Percentiles rank a stretch among this genome's conserved stretches.
Evolutionary conservation across 2,329 filamentous ascomycete genomes (phyloP).

Genomic region (Colletotrichum gigasporum): DNA sequence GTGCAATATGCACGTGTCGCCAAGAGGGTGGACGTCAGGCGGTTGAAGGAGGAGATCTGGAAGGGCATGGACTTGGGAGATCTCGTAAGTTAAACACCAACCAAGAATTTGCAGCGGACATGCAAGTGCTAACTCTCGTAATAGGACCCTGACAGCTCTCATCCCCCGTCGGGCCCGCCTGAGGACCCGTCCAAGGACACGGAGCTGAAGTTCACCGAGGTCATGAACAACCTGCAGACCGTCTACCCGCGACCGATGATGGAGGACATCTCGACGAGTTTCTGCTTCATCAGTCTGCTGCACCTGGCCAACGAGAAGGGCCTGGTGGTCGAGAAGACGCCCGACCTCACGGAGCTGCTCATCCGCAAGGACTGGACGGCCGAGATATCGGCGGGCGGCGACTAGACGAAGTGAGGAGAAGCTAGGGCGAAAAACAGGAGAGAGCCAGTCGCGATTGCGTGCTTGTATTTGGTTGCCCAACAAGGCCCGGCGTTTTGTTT

Average conservation of each 20-base stretch:
- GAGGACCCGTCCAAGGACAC: constrained; percentile 53
- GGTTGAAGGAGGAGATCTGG: constrained; percentile 77
- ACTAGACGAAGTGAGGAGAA: constrained; percentile 28
- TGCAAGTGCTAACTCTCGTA: not conserved
- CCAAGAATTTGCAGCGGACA: not conserved
- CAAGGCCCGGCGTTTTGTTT: not conserved
- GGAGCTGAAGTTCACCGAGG: constrained; percentile 83
- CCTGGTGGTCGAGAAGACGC: constrained; percentile 74
- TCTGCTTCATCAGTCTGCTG: constrained; percentile 91
- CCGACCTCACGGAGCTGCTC: constrained; percentile 66
- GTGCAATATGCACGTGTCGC: constrained; percentile 76
- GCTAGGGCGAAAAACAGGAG: not conserved
- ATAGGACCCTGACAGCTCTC: constrained; percentile 29
- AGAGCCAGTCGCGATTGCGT: not conserved
- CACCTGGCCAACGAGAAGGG: constrained; percentile 96
- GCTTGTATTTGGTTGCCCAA: too few species aligned
- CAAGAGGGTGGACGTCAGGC: constrained; percentile 76
- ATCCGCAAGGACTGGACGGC: constrained; percentile 72
- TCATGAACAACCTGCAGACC: constrained; percentile 88
- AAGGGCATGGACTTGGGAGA: constrained; percentile 67
- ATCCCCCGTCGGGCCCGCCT: constrained; percentile 39
- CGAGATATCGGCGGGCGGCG: constrained; percentile 58
- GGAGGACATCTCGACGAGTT: constrained; percentile 93
- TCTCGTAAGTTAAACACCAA: constrained; percentile 47
- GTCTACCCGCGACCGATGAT: constrained; percentile 89